These are phyloP conservation scores for Corinectria fuckeliana DNA, from an alignment of 2,329 filamentous ascomycete species.

Conservation along the genomic window DNA sequence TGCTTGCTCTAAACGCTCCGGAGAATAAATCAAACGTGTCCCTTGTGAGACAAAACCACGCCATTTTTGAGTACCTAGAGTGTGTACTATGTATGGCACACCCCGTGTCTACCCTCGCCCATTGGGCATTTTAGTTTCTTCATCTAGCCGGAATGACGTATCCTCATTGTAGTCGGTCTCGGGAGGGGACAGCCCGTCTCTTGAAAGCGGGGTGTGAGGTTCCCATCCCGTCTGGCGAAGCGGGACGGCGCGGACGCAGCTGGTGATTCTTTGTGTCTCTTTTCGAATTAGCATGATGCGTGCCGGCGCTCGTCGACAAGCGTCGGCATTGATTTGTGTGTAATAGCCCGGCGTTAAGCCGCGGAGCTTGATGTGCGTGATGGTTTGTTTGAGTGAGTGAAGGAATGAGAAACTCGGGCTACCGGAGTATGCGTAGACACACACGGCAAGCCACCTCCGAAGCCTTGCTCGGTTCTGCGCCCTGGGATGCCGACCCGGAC, in stretches of 20 bases:
- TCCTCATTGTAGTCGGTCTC: slow-evolving; percentile 12
- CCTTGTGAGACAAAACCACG: slow-evolving; percentile 10
- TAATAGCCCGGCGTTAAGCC: too few species aligned
- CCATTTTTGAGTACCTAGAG: not conserved
- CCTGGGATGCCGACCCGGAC: not conserved
- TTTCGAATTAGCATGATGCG: slow-evolving; percentile 6
- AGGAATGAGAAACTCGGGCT: not conserved
- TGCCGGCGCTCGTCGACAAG: not conserved
- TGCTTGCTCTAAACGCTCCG: slow-evolving; percentile 1
- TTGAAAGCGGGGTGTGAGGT: slow-evolving; percentile 12
- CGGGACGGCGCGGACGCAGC: slow-evolving; percentile 26
- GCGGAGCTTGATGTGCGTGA: too few species aligned
- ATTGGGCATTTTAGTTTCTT: slow-evolving; percentile 13
- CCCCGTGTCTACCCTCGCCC: not conserved
- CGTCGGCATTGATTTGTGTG: slow-evolving; percentile 5
- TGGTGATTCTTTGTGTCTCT: slow-evolving; percentile 5
- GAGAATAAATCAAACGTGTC: slow-evolving; percentile 9
- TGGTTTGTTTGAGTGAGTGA: too few species aligned
- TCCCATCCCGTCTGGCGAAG: slow-evolving; percentile 14
- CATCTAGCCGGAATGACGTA: slow-evolving; percentile 23
- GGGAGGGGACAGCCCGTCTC: slow-evolving; percentile 8
- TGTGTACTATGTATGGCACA: not conserved
- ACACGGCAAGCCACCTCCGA: not conserved
- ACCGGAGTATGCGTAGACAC: not conserved
- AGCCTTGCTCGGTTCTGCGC: not conserved